Percentiles rank a stretch among this genome's conserved stretches.
These are phyloP conservation scores for Vitis hybrid DNA, from an alignment of 177 flowering plant species.

Conservation along the genomic window DNA sequence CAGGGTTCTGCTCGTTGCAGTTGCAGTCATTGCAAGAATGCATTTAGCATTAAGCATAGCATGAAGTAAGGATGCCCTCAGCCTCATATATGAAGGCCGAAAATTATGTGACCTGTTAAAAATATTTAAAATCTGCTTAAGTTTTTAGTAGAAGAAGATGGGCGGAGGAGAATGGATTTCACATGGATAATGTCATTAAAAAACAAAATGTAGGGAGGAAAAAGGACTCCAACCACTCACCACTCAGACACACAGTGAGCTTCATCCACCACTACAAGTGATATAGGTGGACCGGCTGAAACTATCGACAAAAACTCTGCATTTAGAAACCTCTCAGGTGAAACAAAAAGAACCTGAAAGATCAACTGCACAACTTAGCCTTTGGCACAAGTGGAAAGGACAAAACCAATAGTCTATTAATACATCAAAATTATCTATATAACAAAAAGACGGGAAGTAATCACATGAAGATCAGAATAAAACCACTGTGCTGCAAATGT, in stretches of 20 bases:
- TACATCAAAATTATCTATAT: no score
- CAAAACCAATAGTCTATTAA: not conserved
- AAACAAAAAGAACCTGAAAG: constrained; percentile 90
- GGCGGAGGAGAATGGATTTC: not conserved
- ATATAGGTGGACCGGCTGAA: constrained; percentile 41
- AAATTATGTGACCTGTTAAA: constrained; percentile 92
- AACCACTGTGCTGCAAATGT: not conserved
- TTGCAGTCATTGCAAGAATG: constrained; percentile 98
- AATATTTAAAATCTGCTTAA: constrained; percentile 2
- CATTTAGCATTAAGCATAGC: constrained; percentile 61
- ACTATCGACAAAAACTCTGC: constrained; percentile 68
- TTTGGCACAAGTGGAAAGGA: not conserved
- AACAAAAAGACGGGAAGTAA: no score
- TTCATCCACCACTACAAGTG: constrained; percentile 95
- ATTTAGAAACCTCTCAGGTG: constrained; percentile 92
- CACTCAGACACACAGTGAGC: constrained; percentile 99
- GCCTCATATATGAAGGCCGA: constrained; percentile 95
- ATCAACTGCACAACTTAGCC: constrained; percentile 14
- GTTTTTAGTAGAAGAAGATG: not conserved
- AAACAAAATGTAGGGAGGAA: constrained; percentile 1
- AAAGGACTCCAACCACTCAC: constrained; percentile 37
- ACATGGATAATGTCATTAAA: not conserved
- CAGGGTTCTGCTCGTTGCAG: constrained; percentile 80
- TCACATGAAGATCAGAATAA: no score
- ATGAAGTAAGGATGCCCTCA: constrained; percentile 77